These are phyloP conservation scores for Phallus indusiatus DNA, from an alignment of 768 basidiomycete genomes.

Conservation along the genomic window DNA sequence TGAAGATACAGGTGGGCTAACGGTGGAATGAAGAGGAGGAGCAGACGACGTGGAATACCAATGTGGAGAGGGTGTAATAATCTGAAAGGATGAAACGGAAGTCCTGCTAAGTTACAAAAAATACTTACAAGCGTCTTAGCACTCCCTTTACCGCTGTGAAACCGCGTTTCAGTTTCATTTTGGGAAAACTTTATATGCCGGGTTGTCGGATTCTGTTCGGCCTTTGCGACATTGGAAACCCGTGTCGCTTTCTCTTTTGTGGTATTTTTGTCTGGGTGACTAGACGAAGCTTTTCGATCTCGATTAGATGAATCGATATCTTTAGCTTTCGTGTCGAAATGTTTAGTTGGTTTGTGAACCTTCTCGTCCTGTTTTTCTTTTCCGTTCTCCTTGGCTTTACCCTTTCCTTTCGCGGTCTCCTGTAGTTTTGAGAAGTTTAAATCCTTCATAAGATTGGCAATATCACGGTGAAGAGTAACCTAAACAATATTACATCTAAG, in stretches of 20 bases:
- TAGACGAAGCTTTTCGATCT: neutral
- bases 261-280: neutral
- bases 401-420: constrained; percentile 13
- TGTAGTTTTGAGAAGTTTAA: constrained; percentile 18
- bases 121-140: neutral
- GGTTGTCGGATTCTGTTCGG: neutral
- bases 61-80: constrained; percentile 30
- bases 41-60: constrained; percentile 46
- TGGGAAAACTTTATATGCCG: neutral
- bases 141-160: neutral
- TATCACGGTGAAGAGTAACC: constrained; percentile 35
- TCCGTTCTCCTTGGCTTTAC: constrained; percentile 15
- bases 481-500: constrained; percentile 10
- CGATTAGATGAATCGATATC: neutral
- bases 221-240: constrained; percentile 1
- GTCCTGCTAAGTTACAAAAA: neutral
- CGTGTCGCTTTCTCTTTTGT: constrained; percentile 5
- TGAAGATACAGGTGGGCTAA: constrained; percentile 28
- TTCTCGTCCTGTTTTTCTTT: constrained; percentile 8
- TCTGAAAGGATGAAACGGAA: constrained; percentile 9
- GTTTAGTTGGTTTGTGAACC: constrained; percentile 21
- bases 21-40: constrained; percentile 24
- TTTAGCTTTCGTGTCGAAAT: constrained; percentile 6
- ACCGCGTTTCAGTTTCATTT: neutral
- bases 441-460: constrained; percentile 35